Evolutionary conservation across 2,329 filamentous ascomycete species (phyloP).

Genomic region (Verticillium tricorpus): DNA sequence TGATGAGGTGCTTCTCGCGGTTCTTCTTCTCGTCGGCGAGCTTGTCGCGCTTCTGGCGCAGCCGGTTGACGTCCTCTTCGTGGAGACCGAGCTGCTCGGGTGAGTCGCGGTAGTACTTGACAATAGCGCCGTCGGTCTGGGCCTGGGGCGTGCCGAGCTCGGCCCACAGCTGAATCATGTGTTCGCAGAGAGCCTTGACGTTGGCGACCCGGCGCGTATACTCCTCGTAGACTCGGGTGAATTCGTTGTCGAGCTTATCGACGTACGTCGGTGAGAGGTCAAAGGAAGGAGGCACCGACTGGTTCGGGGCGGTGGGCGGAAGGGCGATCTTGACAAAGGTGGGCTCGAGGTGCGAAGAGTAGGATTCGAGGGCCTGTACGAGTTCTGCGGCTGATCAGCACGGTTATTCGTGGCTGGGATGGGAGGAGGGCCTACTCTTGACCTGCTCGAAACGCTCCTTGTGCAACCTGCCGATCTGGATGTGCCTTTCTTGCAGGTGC

Average conservation of each 20-base stretch:
- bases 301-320: conserved; percentile 74
- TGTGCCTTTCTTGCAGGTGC: conserved; percentile 79
- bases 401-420: too few relatives aligned
- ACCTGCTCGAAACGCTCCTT: conserved; percentile 93
- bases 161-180: conserved; percentile 92
- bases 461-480: conserved; percentile 74
- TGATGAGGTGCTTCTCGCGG: conserved; percentile 71
- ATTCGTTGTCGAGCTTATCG: conserved; percentile 80
- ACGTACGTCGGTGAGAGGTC: conserved; percentile 92
- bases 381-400: conserved; percentile 58
- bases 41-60: conserved; percentile 73
- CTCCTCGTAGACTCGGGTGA: conserved; percentile 93
- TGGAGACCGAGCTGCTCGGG: conserved; percentile 94
- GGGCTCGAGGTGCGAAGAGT: conserved; percentile 90
- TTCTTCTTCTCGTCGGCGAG: conserved; percentile 83
- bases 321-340: conserved; percentile 82
- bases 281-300: conserved; percentile 75
- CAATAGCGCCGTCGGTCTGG: conserved; percentile 81
- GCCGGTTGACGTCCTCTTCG: conserved; percentile 72
- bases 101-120: conserved; percentile 83
- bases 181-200: conserved; percentile 71
- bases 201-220: conserved; percentile 77
- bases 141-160: conserved; percentile 92
- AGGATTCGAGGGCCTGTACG: conserved; percentile 88
- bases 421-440: conserved; percentile 60